Evolutionary conservation across 352 stramenopile species (phyloP).

Genomic region (Phytopythium chamaehyphon): DNA sequence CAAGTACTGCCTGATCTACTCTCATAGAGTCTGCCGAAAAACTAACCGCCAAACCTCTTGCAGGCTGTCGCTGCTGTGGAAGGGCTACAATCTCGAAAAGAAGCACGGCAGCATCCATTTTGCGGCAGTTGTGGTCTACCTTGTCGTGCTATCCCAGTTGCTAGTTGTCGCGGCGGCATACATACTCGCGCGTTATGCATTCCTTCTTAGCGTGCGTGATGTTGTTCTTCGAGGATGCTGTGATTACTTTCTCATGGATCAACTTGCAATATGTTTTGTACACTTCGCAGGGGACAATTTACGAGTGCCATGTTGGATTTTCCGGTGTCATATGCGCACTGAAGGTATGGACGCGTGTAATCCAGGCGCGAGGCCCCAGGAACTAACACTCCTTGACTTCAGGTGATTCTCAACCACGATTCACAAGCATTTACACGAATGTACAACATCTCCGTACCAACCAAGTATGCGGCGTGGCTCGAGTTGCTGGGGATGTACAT

Average conservation of each 20-base stretch:
- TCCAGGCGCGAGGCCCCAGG: too few relatives aligned
- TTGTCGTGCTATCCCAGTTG: constrained; percentile 61
- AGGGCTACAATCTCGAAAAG: constrained; percentile 74
- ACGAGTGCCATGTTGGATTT: constrained; percentile 76
- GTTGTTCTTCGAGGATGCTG: background rate
- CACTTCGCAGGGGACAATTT: constrained; percentile 20
- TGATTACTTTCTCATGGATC: background rate
- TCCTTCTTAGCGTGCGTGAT: constrained; percentile 12
- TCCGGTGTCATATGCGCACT: constrained; percentile 75
- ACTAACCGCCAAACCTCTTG: too few relatives aligned
- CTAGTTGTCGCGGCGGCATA: constrained; percentile 15
- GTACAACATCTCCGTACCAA: constrained; percentile 71
- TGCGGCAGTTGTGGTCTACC: constrained; percentile 31
- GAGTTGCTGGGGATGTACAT: constrained; percentile 86
- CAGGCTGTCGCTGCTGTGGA: constrained; percentile 81
- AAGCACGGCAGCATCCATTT: constrained; percentile 50
- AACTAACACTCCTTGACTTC: constrained; percentile 6
- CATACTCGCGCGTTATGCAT: constrained; percentile 8
- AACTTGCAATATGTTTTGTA: background rate
- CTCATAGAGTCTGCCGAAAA: too few relatives aligned
- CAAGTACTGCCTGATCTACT: constrained; percentile 7
- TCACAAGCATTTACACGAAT: constrained; percentile 56
- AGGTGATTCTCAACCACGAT: constrained; percentile 80
- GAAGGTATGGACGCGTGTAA: constrained; percentile 35
- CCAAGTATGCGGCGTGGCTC: constrained; percentile 85